Evolutionary conservation across 208 protist genomes (phyloP).

Genomic region (Crithidia bombi): DNA sequence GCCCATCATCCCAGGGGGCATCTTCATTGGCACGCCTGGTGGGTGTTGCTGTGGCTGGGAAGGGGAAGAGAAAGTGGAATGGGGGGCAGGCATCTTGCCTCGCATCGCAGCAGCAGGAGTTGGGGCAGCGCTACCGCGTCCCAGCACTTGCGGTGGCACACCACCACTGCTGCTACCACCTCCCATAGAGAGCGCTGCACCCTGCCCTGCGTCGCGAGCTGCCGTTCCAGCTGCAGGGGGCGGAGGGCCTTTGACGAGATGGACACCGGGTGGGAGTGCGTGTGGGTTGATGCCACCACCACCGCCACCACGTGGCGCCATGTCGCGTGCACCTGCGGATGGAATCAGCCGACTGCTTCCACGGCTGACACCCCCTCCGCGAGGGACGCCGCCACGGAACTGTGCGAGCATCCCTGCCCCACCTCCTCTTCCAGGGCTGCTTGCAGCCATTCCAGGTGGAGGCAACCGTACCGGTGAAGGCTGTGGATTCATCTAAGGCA

Average conservation of each 20-base stretch:
- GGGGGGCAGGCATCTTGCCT: constrained; percentile 9
- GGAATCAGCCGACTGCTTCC: background rate
- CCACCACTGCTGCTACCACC: background rate
- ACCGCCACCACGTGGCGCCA: background rate
- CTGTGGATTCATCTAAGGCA: constrained; percentile 8
- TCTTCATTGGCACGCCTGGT: constrained; percentile 17
- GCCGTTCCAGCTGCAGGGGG: background rate
- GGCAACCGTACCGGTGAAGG: background rate
- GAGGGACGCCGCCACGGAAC: constrained; percentile 2
- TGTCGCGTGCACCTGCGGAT: constrained; percentile 2
- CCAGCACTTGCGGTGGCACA: background rate
- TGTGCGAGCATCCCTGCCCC: background rate
- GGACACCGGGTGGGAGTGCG: constrained; percentile 8
- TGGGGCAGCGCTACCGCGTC: background rate
- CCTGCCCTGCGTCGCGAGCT: constrained; percentile 4
- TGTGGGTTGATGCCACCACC: background rate
- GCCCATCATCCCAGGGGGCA: constrained; percentile 14
- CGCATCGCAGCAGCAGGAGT: background rate
- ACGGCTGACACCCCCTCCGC: background rate
- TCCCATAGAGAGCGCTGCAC: background rate
- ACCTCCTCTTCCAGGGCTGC: background rate
- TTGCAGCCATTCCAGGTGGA: background rate
- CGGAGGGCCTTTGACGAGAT: constrained; percentile 5
- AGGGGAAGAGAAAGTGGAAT: background rate
- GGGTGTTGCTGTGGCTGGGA: background rate